Conservation (phyloP, 805 yeast genomes). For the Kodamaea hsintzibuensis region DNA sequence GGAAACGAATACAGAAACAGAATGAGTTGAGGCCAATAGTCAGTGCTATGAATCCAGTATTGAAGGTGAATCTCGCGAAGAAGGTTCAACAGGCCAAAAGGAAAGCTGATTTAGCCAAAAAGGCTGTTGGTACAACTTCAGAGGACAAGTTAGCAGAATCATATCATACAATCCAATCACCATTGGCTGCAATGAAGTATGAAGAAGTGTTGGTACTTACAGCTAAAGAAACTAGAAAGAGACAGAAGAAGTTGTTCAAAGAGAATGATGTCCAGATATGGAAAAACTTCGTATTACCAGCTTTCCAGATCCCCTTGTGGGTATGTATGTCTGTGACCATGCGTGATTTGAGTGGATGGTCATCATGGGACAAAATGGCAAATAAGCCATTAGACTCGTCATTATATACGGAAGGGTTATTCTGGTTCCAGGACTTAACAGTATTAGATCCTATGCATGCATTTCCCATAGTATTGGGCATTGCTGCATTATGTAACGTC, state of each 20-base stretch:
- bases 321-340: slow-evolving; percentile 72
- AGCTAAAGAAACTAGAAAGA: slow-evolving; percentile 71
- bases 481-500: slow-evolving; percentile 69
- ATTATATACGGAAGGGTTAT: slow-evolving; percentile 53
- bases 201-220: slow-evolving; percentile 78
- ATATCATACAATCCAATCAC: slow-evolving; percentile 21
- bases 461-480: slow-evolving; percentile 72
- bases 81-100: slow-evolving; percentile 40
- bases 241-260: slow-evolving; percentile 72
- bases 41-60: slow-evolving; percentile 72
- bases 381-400: slow-evolving; percentile 51
- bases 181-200: slow-evolving; percentile 53
- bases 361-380: slow-evolving; percentile 42
- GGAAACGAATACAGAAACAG: slow-evolving; percentile 70
- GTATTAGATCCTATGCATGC: slow-evolving; percentile 59
- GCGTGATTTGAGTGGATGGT: slow-evolving; percentile 74
- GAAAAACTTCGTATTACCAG: slow-evolving; percentile 75
- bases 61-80: slow-evolving; percentile 56
- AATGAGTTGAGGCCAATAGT: slow-evolving; percentile 69
- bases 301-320: slow-evolving; percentile 88
- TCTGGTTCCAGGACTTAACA: slow-evolving; percentile 64
- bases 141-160: slow-evolving; percentile 10
- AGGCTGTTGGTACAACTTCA: slow-evolving; percentile 21
- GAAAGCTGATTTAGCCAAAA: slow-evolving; percentile 18
- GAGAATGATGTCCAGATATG: slow-evolving; percentile 71